Evolutionary conservation across 164 flowering plant species (phyloP).

Genomic region (Amborella trichopoda): DNA sequence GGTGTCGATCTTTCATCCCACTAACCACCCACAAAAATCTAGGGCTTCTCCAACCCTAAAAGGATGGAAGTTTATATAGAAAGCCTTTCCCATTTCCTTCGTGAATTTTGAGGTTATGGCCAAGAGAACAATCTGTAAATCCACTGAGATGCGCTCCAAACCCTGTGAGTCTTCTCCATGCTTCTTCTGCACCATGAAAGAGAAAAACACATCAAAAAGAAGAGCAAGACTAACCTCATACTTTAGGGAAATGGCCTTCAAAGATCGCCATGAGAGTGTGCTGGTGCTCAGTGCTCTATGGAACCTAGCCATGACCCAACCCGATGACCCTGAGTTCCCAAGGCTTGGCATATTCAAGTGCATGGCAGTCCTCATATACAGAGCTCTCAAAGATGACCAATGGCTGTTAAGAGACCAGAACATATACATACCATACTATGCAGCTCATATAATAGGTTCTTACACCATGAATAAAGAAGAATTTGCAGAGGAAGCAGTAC

Average conservation of each 20-base stretch:
- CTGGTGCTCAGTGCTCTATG: constrained; percentile 56
- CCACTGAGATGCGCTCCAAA: too few species aligned
- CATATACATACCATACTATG: constrained; percentile 79
- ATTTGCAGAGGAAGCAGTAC: constrained; percentile 49
- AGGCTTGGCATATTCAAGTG: constrained; percentile 58
- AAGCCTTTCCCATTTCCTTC: too few species aligned
- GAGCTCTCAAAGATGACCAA: constrained; percentile 23
- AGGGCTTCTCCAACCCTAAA: too few species aligned
- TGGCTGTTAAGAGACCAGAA: constrained; percentile 65
- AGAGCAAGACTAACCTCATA: constrained; percentile 26
- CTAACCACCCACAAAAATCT: too few species aligned
- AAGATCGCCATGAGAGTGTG: constrained; percentile 42
- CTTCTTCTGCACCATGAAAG: constrained; percentile 69
- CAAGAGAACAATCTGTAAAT: too few species aligned
- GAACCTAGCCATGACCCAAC: constrained; percentile 78
- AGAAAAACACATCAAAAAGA: constrained; percentile 28
- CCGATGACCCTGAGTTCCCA: constrained; percentile 56
- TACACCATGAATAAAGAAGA: constrained; percentile 67
- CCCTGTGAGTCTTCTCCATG: constrained; percentile 38
- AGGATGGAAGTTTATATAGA: too few species aligned
- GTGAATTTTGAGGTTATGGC: too few species aligned
- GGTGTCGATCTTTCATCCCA: too few species aligned
- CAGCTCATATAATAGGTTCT: constrained; percentile 87
- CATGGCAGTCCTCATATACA: constrained; percentile 44
- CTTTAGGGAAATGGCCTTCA: constrained; percentile 35